Evolutionary conservation across 73 alveolate species (phyloP).

Genomic region (Blepharisma japonicum): DNA sequence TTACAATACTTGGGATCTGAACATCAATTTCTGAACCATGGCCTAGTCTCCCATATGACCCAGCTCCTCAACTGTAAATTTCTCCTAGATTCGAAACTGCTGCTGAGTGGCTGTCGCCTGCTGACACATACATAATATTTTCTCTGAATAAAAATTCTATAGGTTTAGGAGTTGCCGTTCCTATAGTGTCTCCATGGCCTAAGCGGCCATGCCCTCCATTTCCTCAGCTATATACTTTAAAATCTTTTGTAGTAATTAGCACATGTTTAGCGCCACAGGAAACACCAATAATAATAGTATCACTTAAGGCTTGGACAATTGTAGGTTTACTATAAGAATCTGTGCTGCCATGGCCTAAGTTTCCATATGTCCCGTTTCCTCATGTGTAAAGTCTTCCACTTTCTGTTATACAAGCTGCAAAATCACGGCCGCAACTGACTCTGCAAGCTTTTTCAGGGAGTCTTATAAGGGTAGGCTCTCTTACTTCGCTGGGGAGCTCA

Average conservation of each 20-base stretch:
- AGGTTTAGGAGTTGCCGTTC: slow-evolving; percentile 1
- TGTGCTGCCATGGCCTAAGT: slow-evolving; percentile 79
- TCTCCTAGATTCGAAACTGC: slow-evolving; percentile 41
- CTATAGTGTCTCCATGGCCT: slow-evolving; percentile 38
- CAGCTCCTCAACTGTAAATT: slow-evolving; percentile 56
- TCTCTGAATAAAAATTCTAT: neutral
- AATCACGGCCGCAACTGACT: slow-evolving; percentile 4
- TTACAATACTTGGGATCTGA: slow-evolving; percentile 69
- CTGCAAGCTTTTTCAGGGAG: slow-evolving; percentile 1
- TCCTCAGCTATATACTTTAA: slow-evolving; percentile 56
- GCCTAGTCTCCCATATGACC: slow-evolving; percentile 50
- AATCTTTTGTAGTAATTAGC: slow-evolving; percentile 44
- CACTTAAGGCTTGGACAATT: neutral
- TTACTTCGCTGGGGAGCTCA: neutral
- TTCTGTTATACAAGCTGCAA: slow-evolving; percentile 51
- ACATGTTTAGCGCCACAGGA: slow-evolving; percentile 65
- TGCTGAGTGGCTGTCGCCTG: slow-evolving; percentile 46
- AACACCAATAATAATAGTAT: slow-evolving; percentile 15
- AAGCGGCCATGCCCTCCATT: slow-evolving; percentile 56
- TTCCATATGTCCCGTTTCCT: slow-evolving; percentile 77
- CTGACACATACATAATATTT: slow-evolving; percentile 35
- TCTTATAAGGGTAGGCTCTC: neutral
- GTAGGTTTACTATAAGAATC: slow-evolving; percentile 7
- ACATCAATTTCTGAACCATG: slow-evolving; percentile 44
- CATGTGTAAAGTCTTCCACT: slow-evolving; percentile 48